phyloP scores from a whole-genome alignment of 768 basidiomycete species.

The Lentinula boryana region DNA sequence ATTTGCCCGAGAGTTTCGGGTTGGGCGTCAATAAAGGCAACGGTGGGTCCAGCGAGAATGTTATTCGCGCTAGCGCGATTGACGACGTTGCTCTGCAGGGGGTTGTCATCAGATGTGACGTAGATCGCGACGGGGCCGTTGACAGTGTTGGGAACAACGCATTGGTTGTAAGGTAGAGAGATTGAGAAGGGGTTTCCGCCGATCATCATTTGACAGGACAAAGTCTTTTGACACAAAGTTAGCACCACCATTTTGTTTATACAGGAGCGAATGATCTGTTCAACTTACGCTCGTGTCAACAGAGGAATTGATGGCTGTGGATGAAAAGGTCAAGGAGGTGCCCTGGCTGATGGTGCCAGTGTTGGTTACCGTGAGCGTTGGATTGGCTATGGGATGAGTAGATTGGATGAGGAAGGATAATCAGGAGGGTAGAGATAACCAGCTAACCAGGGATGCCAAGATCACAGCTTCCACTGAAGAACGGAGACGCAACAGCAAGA shows the following conservation, averaged over 20 bases:
- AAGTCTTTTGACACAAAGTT: constrained; percentile 24
- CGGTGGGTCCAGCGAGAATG: constrained; percentile 61
- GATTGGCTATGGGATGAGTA: constrained; percentile 39
- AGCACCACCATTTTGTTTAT: background rate
- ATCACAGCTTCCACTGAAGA: constrained; percentile 63
- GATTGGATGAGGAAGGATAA: background rate
- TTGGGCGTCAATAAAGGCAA: constrained; percentile 60
- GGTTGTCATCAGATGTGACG: constrained; percentile 58
- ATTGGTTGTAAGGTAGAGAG: constrained; percentile 51
- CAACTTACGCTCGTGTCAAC: constrained; percentile 33
- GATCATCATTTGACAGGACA: constrained; percentile 73
- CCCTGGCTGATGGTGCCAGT: constrained; percentile 50
- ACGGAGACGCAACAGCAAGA: constrained; percentile 59
- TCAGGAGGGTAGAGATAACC: background rate
- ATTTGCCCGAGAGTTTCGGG: constrained; percentile 47
- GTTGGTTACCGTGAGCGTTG: constrained; percentile 58
- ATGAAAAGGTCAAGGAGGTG: constrained; percentile 57
- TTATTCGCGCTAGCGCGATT: constrained; percentile 48
- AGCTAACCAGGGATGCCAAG: constrained; percentile 48
- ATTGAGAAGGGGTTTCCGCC: constrained; percentile 55
- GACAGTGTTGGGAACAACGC: constrained; percentile 59
- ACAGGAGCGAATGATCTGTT: background rate
- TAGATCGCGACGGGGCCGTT: constrained; percentile 73
- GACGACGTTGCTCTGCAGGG: constrained; percentile 55
- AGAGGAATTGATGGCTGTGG: constrained; percentile 47